phyloP scores from a whole-genome alignment of 2,329 filamentous ascomycete species.

The Waltergamsia citrina region DNA sequence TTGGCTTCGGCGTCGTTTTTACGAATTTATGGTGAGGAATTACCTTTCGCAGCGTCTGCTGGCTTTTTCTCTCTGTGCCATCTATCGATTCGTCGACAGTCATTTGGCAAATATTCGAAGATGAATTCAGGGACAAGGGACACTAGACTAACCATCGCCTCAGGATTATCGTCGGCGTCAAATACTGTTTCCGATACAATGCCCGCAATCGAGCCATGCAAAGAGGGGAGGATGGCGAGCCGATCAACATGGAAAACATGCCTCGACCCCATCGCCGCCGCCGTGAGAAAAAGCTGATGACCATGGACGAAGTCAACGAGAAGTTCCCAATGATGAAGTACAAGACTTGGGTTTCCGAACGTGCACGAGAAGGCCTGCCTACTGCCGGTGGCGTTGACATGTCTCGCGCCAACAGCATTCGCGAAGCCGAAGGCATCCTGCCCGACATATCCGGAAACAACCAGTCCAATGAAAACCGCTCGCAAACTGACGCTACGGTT shows the following conservation, averaged over 20 bases:
- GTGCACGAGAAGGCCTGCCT: slow-evolving; percentile 75
- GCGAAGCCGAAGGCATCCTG: slow-evolving; percentile 51
- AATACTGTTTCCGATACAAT: slow-evolving; percentile 98
- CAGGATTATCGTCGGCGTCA: slow-evolving; percentile 99
- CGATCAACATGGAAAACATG: slow-evolving; percentile 80
- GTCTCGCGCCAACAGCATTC: slow-evolving; percentile 66
- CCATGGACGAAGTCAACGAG: slow-evolving; percentile 97
- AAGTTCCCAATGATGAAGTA: slow-evolving; percentile 95
- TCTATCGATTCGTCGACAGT: not conserved
- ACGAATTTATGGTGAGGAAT: slow-evolving; percentile 86
- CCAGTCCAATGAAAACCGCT: not conserved
- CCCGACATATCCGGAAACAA: slow-evolving; percentile 25
- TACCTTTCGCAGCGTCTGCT: not conserved
- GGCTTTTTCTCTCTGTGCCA: not conserved
- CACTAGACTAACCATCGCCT: no score
- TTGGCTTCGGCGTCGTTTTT: slow-evolving; percentile 96
- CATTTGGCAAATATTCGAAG: not conserved
- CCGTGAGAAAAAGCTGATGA: slow-evolving; percentile 97
- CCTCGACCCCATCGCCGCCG: slow-evolving; percentile 76
- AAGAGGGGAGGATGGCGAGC: slow-evolving; percentile 72
- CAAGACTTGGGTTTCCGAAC: slow-evolving; percentile 82
- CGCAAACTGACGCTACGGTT: not conserved
- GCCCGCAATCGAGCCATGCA: slow-evolving; percentile 78
- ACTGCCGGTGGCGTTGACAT: slow-evolving; percentile 75
- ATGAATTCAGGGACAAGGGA: no score